Evolutionary conservation across 2,329 filamentous ascomycete species (phyloP), one percentile per base, ranked within the genome.

Genomic region (Colletotrichum falcatum): DNA sequence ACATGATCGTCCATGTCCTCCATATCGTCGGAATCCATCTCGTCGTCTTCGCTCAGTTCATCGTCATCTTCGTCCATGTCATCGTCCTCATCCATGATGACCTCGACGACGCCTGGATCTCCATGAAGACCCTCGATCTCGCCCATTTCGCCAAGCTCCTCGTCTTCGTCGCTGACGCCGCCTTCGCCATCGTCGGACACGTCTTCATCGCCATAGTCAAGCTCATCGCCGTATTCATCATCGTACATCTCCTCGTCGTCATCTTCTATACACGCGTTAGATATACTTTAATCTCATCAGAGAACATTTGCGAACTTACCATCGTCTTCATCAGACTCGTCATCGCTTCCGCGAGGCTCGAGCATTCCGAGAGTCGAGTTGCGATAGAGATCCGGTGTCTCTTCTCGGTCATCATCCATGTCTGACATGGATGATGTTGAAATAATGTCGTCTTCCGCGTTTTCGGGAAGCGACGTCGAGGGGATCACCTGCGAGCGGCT

Each of bases 341-440:
- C 94, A 71, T 93, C 91, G 71, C 94, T 92, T 68, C 92, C 89
- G 60, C 91, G 89, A 74, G 93, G 91, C 79, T 98, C 96, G 63
- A 98, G 91, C 90, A 98, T 97, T 60, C 96, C 95, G 28, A 99
- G 85, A 1, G 97, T 94, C 2, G 96, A 98, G 80, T 98, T 97
- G 63, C 97, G 92, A 83, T 98, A 98, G 26, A 99, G 87, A 81
- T 99, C 96, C 37, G 97, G 96, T 6, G 97, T 99, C 79, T 98
- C 96, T 80, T 97, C 94, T 54, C 94, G 91, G 66, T 94, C 91
- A 72, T 95, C 93, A 49, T 95, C 93, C 61, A 94, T 85, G 73
- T 97, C 95, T 14, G 95, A 98, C 30, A 97, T 89, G 0, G 95
- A 97, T 5, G 94, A 97, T 3, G 92, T 90, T 14, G 94, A 96